Conservation (phyloP, 2,329 filamentous ascomycete genomes). For the Incumbomyces delicatus region DNA sequence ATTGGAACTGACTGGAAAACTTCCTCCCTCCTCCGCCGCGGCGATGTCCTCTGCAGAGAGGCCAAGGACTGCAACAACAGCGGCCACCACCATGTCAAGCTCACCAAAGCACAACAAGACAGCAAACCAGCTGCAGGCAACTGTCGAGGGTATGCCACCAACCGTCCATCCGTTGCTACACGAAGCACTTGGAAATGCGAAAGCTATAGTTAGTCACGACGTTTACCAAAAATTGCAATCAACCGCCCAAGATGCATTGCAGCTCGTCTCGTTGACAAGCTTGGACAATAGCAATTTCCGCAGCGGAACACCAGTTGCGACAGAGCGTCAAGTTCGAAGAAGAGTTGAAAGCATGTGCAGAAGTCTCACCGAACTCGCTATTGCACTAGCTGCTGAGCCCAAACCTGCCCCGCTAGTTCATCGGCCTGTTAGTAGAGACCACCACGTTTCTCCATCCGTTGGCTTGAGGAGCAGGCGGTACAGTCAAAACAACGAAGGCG, state of each 20-base stretch:
- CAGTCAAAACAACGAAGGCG: slow-evolving; percentile 28
- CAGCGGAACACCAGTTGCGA: slow-evolving; percentile 32
- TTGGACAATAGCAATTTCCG: slow-evolving; percentile 49
- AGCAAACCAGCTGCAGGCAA: slow-evolving; percentile 37
- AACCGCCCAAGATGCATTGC: slow-evolving; percentile 70
- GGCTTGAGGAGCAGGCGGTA: slow-evolving; percentile 28
- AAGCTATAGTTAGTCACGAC: slow-evolving; percentile 56
- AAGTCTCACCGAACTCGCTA: slow-evolving; percentile 81
- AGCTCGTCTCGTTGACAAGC: slow-evolving; percentile 63
- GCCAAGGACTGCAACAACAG: slow-evolving; percentile 82
- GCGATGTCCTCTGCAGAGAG: slow-evolving; percentile 73
- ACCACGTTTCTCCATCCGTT: slow-evolving; percentile 21
- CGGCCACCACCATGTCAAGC: slow-evolving; percentile 78
- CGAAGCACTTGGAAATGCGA: slow-evolving; percentile 70
- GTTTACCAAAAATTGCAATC: slow-evolving; percentile 72
- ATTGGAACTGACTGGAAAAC: slow-evolving; percentile 79
- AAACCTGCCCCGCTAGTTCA: slow-evolving; percentile 8
- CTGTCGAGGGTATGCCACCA: slow-evolving; percentile 32
- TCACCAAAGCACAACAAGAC: slow-evolving; percentile 63
- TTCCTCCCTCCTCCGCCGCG: slow-evolving; percentile 71
- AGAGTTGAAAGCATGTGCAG: slow-evolving; percentile 91
- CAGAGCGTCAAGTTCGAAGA: slow-evolving; percentile 75
- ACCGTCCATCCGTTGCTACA: slow-evolving; percentile 65
- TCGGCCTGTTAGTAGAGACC: slow-evolving; percentile 25
- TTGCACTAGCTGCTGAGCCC: slow-evolving; percentile 62